Evolutionary conservation across 805 yeast genomes (phyloP), one percentile per base, ranked within the genome.

Genomic region (Blastobotrys peoriensis): DNA sequence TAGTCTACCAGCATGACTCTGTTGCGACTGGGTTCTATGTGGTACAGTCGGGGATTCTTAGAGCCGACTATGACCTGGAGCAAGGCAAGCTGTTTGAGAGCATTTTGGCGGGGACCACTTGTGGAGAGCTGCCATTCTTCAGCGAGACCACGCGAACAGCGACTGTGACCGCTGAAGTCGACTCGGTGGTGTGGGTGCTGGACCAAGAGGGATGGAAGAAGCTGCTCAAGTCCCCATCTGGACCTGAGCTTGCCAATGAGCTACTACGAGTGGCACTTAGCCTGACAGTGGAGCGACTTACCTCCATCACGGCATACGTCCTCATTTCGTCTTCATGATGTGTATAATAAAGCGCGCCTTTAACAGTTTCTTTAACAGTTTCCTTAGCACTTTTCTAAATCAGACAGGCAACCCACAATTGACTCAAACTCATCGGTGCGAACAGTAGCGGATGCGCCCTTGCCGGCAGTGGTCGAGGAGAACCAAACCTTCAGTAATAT

Each of bases 281-380:
- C 38, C 64, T 88, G 42, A 70, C 79, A 28, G 79, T 81, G 46
- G 87, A 78, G 55, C 68, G 96, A 51, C 82, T 83, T 54, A 86
- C 80, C 48, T 76, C 85, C 21, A 68, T 87, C 52, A 75, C 91
- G 2, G 86, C 93, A 2, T 86, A 84, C 59, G 74, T 88, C 19
- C 68, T 86, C 41, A 78, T 86, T 2, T 71, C 85, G 4, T 38
- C 57, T 19, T 47, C 39, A 9, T 43, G 28, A 25, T 34, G 8
- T 15, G 15, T 36, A n/a, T n/a, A n/a, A n/a, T n/a, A n/a, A n/a
- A n/a, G n/a, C n/a, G n/a, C n/a, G n/a, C 10, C 16, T 36, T 36
- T 20, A 13, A 20, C 19, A 49, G 47, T 9, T 22, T 27, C 15
- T 41, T 43, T 16, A 40, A 40, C 5, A 43, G 43, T 53, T 54